Evolutionary conservation across 331 rosid genomes (phyloP), one percentile per base, ranked within the genome.

Genomic region (Quercus phellos): DNA sequence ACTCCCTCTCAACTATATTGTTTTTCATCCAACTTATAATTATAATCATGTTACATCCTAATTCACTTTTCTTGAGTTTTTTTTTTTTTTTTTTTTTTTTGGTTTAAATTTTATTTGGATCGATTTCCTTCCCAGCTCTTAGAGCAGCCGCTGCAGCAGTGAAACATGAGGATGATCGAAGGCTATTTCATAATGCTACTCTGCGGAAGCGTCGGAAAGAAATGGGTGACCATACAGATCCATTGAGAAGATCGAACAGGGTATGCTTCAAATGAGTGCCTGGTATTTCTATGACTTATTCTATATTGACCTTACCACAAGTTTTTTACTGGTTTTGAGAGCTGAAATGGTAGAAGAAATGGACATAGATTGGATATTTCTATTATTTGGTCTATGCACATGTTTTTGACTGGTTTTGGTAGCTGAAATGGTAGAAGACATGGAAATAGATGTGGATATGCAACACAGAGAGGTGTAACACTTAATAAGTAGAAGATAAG

Each of bases 91-190:
- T n/a, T n/a, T 78, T 55, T 32, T 26, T 69, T 27, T 46, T 29
- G 22, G 1, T 6, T 17, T 61, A 43, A 34, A 59, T 50, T 80
- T n/a, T 53, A 43, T 63, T 51, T 50, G 60, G 55, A 59, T 51
- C 79, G 68, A 59, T 85, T 83, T 80, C 76, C 84, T 72, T 63
- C 73, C 58, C 88, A 95, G 99, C 96, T 80, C 90, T 95, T 27
- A 87, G 99, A 89, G 97, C 98, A 74, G 99, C 98, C 26, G 99
- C 99, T 74, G 89, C 89, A 71, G 98, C 99, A 56, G 90, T 95
- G 74, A 95, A 93, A 84, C 89, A 86, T 70, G 97, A 90, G 89
- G 99, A 95, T 83, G 93, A 93, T 55, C 84, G 94, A 73, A 87
- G 99, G 88, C 87, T 95, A 77, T 95, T 95, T 84, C 97, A 93